A percentile compares a stretch with the other conserved stretches of the same genome.
Conservation (phyloP, 352 stramenopile species). For the Pythium folliculosum region DNA sequence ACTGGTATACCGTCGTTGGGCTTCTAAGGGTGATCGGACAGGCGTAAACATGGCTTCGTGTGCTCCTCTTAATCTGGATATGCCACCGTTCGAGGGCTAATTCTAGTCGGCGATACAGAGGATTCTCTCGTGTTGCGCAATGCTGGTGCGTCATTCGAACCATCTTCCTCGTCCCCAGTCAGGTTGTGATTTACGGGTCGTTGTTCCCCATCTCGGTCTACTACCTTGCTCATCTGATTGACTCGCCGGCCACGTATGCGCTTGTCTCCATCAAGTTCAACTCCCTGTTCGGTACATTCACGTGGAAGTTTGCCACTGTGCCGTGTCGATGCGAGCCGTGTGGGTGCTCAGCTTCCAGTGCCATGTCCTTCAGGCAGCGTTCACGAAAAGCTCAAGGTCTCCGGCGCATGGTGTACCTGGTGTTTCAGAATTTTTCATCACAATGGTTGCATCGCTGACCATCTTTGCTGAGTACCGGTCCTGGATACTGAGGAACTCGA, state of each 20-base stretch:
- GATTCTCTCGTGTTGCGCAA: neutral
- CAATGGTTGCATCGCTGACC: constrained; percentile 22
- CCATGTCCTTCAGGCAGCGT: constrained; percentile 1
- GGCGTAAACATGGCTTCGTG: constrained; percentile 18
- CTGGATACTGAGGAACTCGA: constrained; percentile 1
- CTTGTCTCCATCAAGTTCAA: constrained; percentile 24
- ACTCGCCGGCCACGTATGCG: constrained; percentile 29
- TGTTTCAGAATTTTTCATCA: constrained; percentile 28
- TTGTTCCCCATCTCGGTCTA: constrained; percentile 38
- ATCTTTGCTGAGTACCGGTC: constrained; percentile 14
- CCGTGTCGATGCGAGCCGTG: constrained; percentile 34
- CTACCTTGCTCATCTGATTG: constrained; percentile 32
- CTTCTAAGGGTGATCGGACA: constrained; percentile 15
- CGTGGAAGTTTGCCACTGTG: neutral
- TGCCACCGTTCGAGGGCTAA: neutral
- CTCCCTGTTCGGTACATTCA: constrained; percentile 14
- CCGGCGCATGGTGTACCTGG: constrained; percentile 18
- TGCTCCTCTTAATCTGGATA: constrained; percentile 3
- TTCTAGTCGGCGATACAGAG: neutral
- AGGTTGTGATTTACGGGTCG: constrained; percentile 7
- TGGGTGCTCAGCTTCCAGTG: constrained; percentile 31
- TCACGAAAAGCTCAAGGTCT: constrained; percentile 12
- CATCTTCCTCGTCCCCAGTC: constrained; percentile 7
- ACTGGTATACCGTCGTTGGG: constrained; percentile 11
- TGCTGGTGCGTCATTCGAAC: constrained; percentile 9